phyloP scores from a whole-genome alignment of 495 filamentous ascomycete species.

The Trichocladium antarcticum region DNA sequence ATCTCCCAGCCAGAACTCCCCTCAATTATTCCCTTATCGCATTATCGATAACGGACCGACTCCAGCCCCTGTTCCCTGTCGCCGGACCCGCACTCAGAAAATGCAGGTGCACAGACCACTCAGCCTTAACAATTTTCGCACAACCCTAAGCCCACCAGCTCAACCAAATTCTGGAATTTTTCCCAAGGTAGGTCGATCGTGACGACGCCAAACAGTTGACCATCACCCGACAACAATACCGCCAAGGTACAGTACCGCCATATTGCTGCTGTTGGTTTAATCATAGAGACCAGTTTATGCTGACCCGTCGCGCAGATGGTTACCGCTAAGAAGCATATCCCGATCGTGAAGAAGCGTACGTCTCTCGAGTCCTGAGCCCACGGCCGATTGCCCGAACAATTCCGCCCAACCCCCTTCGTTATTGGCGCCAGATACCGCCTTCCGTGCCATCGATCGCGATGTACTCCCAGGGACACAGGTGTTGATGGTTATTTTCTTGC shows the following conservation, averaged over 20 bases:
- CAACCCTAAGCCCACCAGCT: slow-evolving; percentile 29
- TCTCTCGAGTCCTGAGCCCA: slow-evolving; percentile 21
- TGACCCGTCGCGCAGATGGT: slow-evolving; percentile 62
- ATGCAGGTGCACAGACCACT: slow-evolving; percentile 16
- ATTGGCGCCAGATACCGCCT: background rate
- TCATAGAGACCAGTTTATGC: slow-evolving; percentile 11
- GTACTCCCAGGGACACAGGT: slow-evolving; percentile 2
- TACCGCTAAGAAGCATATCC: slow-evolving; percentile 95
- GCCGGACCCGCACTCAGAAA: no score
- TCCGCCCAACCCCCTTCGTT: background rate
- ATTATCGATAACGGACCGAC: background rate
- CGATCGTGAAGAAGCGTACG: slow-evolving; percentile 99
- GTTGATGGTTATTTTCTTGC: slow-evolving; percentile 21
- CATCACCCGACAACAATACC: slow-evolving; percentile 35
- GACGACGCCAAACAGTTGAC: slow-evolving; percentile 32
- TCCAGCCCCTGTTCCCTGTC: background rate
- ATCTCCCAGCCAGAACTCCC: no score
- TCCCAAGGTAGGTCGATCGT: slow-evolving; percentile 26
- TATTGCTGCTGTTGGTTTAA: slow-evolving; percentile 2
- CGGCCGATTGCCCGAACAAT: slow-evolving; percentile 9
- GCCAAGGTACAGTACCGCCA: slow-evolving; percentile 35
- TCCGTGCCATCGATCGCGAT: background rate
- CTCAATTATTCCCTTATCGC: background rate
- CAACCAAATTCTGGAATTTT: slow-evolving; percentile 29
- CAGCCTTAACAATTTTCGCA: slow-evolving; percentile 25